phyloP scores from a whole-genome alignment of 352 stramenopile species.

The Blastocystis sp. region DNA sequence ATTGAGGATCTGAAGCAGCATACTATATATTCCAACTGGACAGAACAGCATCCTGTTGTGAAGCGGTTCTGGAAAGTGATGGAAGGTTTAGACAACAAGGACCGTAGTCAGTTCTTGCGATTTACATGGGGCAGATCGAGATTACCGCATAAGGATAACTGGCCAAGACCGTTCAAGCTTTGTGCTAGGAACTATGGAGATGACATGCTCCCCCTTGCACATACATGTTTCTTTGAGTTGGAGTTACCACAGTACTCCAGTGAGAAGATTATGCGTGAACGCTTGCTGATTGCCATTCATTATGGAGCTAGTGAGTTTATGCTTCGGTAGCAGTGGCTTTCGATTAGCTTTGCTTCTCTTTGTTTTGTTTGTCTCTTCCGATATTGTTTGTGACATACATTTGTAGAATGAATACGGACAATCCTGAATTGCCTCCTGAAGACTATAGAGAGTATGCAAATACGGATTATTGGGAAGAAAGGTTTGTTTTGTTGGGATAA shows the following conservation, averaged over 20 bases:
- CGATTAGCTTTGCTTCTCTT: background rate
- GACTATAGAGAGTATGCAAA: slow-evolving; percentile 45
- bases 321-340: slow-evolving; percentile 22
- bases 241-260: slow-evolving; percentile 84
- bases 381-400: background rate
- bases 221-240: slow-evolving; percentile 90
- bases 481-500: background rate
- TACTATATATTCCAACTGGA: slow-evolving; percentile 68
- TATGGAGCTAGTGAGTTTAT: slow-evolving; percentile 76
- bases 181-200: slow-evolving; percentile 79
- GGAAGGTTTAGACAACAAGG: slow-evolving; percentile 65
- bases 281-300: slow-evolving; percentile 84
- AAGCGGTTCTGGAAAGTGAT: slow-evolving; percentile 69
- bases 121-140: slow-evolving; percentile 83
- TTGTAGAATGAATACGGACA: background rate
- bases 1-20: slow-evolving; percentile 69
- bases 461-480: slow-evolving; percentile 46
- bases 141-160: slow-evolving; percentile 70
- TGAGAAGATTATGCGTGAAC: slow-evolving; percentile 78
- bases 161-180: slow-evolving; percentile 80
- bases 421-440: background rate
- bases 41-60: slow-evolving; percentile 66
- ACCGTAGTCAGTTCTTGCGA: slow-evolving; percentile 70
- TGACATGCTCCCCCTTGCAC: slow-evolving; percentile 79
- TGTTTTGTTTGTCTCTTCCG: background rate